Evolutionary conservation across 208 protist genomes (phyloP).

Genomic region (Herpetomonas samuelpessoai): DNA sequence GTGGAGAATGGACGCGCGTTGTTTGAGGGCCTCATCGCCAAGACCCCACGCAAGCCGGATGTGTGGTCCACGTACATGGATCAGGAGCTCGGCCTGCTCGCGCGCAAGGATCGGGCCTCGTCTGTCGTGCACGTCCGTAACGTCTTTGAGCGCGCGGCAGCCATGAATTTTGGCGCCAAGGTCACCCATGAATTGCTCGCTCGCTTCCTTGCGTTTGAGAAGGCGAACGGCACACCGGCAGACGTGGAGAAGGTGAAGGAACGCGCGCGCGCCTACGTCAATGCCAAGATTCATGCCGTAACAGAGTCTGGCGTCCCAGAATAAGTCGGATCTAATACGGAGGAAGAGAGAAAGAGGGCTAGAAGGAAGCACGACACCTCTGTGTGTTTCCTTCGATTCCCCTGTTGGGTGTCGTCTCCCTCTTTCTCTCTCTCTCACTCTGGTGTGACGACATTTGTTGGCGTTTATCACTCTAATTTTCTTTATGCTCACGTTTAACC

Average conservation of each 20-base stretch:
- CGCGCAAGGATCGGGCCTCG: constrained; percentile 33
- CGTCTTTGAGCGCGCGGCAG: constrained; percentile 79
- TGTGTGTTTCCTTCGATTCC: constrained; percentile 13
- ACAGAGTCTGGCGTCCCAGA: constrained; percentile 23
- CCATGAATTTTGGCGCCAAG: constrained; percentile 80
- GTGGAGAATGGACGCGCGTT: constrained; percentile 84
- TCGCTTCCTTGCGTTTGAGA: constrained; percentile 96
- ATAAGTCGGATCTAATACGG: neutral
- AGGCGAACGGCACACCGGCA: constrained; percentile 74
- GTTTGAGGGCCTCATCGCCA: constrained; percentile 88
- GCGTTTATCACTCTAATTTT: too few species aligned
- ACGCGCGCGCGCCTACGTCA: constrained; percentile 91
- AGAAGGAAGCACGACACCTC: neutral
- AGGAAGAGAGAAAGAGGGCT: constrained; percentile 3
- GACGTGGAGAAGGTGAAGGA: constrained; percentile 93
- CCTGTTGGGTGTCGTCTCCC: neutral
- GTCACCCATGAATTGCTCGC: constrained; percentile 95
- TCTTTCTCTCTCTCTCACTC: constrained; percentile 6
- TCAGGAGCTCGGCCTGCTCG: constrained; percentile 78
- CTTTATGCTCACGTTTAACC: too few species aligned
- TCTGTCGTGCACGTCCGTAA: constrained; percentile 53
- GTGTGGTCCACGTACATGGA: constrained; percentile 90
- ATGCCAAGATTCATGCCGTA: constrained; percentile 78
- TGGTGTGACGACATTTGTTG: neutral
- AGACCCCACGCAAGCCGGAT: constrained; percentile 84